A percentile compares a stretch with the other conserved stretches of the same genome.
Conservation (phyloP, 1,284 basidiomycete species). For the Apiotrichum domesticum region DNA sequence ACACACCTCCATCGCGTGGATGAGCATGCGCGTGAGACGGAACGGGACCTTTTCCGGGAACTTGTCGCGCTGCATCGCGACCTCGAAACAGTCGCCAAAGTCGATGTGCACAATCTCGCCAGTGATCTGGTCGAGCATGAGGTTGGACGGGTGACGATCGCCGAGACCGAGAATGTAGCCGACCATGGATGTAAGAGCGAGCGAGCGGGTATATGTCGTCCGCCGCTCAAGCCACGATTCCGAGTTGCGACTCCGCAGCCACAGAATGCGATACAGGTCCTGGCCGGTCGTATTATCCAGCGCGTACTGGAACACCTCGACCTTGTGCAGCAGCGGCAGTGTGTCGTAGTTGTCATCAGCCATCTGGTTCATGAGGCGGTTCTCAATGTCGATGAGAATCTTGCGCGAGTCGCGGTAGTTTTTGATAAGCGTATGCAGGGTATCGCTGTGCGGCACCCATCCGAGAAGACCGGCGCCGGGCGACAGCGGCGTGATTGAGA, state of each 20-base stretch:
- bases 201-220: slow-evolving; percentile 91
- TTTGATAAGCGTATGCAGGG: slow-evolving; percentile 94
- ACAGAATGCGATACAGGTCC: slow-evolving; percentile 95
- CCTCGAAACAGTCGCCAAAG: slow-evolving; percentile 92
- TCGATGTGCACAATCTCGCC: slow-evolving; percentile 98
- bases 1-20: slow-evolving; percentile 98
- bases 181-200: slow-evolving; percentile 94
- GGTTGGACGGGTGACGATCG: slow-evolving; percentile 96
- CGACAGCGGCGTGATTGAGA: slow-evolving; percentile 88
- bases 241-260: slow-evolving; percentile 91
- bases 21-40: slow-evolving; percentile 95
- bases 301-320: slow-evolving; percentile 99
- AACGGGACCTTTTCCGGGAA: slow-evolving; percentile 99
- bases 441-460: slow-evolving; percentile 96
- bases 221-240: slow-evolving; percentile 97
- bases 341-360: slow-evolving; percentile 93
- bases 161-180: slow-evolving; percentile 96
- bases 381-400: slow-evolving; percentile 96
- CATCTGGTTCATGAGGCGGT: slow-evolving; percentile 99
- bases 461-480: slow-evolving; percentile 93
- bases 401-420: slow-evolving; percentile 92
- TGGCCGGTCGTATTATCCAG: slow-evolving; percentile 98
- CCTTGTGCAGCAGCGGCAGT: slow-evolving; percentile 89
- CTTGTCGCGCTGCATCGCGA: slow-evolving; percentile 93
- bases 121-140: slow-evolving; percentile 84